Evolutionary conservation across 768 basidiomycete genomes (phyloP).

Genomic region (Rhodotorula taiwanensis): DNA sequence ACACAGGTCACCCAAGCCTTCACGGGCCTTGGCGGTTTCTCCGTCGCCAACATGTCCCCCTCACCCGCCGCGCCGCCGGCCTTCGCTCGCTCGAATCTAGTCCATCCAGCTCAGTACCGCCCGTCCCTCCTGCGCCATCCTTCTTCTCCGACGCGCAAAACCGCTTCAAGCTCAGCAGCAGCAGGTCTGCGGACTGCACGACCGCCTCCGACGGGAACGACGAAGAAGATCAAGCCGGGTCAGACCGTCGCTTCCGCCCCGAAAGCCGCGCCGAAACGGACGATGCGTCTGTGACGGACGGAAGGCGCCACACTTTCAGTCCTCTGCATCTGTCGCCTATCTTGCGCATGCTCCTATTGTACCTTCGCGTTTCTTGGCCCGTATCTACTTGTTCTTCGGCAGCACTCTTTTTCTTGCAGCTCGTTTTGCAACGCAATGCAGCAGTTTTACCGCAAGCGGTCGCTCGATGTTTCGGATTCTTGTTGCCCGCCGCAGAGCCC

Average conservation of each 20-base stretch:
- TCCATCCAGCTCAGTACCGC: too few relatives aligned
- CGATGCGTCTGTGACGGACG: conserved; percentile 18
- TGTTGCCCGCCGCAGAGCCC: too few relatives aligned
- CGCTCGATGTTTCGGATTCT: too few relatives aligned
- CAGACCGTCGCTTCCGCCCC: background rate
- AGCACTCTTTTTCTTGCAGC: too few relatives aligned
- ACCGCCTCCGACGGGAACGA: conserved; percentile 19
- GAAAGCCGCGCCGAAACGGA: background rate
- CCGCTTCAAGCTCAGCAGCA: background rate
- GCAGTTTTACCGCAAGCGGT: too few relatives aligned
- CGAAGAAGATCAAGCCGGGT: conserved; percentile 17
- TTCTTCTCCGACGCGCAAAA: conserved; percentile 1
- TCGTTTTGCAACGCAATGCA: too few relatives aligned
- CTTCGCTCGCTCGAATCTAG: background rate
- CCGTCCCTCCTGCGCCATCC: background rate
- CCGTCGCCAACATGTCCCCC: conserved; percentile 11
- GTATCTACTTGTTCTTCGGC: too few relatives aligned
- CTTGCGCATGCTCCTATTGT: too few relatives aligned
- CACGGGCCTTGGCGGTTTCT: conserved; percentile 30
- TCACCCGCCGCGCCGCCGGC: conserved; percentile 2
- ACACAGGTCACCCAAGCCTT: conserved; percentile 31
- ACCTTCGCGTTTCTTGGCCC: too few relatives aligned
- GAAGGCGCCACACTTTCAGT: too few relatives aligned
- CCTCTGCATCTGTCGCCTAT: too few relatives aligned
- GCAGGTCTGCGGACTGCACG: conserved; percentile 4